A percentile compares a stretch with the other conserved stretches of the same genome.
phyloP scores from a whole-genome alignment of 352 stramenopile genomes.

The Globisporangium radiosum region DNA sequence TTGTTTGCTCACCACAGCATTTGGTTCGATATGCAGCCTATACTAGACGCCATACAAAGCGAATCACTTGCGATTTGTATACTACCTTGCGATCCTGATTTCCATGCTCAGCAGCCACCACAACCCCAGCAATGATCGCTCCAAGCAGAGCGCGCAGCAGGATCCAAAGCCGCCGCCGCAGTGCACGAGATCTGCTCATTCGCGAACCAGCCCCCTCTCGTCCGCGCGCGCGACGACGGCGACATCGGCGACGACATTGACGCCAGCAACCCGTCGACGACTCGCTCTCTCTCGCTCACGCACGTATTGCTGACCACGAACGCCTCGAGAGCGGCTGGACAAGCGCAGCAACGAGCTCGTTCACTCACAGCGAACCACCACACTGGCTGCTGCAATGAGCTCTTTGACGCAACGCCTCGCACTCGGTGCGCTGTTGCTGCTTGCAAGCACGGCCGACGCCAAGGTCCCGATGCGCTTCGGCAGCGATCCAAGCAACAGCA shows the following conservation, averaged over 20 bases:
- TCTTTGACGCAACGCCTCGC: conserved; percentile 16
- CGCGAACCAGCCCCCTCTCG: conserved; percentile 4
- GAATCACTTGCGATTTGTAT: no score
- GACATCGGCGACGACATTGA: background rate
- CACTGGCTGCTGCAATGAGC: conserved; percentile 1
- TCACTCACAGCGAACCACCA: background rate
- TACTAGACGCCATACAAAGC: no score
- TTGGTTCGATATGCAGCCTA: no score
- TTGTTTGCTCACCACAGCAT: no score
- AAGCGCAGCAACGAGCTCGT: background rate
- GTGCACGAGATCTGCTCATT: conserved; percentile 6
- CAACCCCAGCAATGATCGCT: background rate
- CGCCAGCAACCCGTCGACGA: background rate
- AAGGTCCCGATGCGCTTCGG: conserved; percentile 19
- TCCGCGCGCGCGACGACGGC: background rate
- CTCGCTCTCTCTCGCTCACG: no score
- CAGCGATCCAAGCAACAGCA: background rate
- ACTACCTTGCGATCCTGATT: no score
- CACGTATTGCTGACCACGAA: no score
- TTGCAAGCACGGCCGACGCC: conserved; percentile 10
- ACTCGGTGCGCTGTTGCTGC: conserved; percentile 14
- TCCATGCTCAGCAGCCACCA: conserved; percentile 3
- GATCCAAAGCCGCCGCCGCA: background rate
- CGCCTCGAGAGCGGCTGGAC: background rate
- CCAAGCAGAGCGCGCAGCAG: background rate